phyloP scores from a whole-genome alignment of 345 rosid species.

The Turritis glabra region DNA sequence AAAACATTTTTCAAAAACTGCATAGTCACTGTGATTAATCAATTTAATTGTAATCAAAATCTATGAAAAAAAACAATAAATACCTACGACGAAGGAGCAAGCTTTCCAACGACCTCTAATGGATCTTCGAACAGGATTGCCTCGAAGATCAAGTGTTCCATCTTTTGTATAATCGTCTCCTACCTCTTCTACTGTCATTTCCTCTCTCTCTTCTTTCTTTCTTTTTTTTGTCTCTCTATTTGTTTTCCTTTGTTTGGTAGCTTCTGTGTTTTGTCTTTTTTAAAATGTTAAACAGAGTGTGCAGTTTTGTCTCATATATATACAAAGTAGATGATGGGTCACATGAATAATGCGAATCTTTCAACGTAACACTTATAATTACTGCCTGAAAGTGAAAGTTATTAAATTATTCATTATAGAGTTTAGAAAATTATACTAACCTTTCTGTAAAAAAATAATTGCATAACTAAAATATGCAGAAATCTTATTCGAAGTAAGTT shows the following conservation, averaged over 20 bases:
- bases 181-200: constrained; percentile 40
- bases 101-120: constrained; percentile 88
- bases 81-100: constrained; percentile 84
- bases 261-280: neutral
- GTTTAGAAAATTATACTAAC: neutral
- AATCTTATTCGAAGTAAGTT: too few relatives aligned
- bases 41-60: neutral
- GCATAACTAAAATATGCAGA: neutral
- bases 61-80: neutral
- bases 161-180: constrained; percentile 76
- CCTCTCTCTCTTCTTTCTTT: neutral
- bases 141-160: constrained; percentile 90
- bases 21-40: neutral
- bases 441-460: too few relatives aligned
- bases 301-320: constrained; percentile 2
- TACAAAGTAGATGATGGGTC: constrained; percentile 2
- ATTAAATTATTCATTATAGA: neutral
- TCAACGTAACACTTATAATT: neutral
- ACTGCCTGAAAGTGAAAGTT: neutral
- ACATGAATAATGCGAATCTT: constrained; percentile 5
- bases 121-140: constrained; percentile 79
- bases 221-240: neutral
- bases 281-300: constrained; percentile 12
- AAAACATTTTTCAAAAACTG: neutral
- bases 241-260: neutral